phyloP scores from a whole-genome alignment of 257 asterid species.

The Nicotiana tabacum region DNA sequence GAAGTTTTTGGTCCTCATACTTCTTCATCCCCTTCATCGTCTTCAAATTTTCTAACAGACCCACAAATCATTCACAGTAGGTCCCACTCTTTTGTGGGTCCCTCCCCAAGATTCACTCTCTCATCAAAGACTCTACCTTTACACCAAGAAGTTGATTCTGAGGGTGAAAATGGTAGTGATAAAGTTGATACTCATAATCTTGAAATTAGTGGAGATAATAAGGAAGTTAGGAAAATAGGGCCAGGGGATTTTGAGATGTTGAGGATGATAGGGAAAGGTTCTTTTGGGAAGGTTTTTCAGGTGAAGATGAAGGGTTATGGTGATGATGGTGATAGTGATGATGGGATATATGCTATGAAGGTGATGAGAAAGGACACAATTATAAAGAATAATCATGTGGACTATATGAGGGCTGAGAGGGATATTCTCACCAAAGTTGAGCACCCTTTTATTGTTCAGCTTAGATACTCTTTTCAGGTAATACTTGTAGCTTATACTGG shows the following conservation, averaged over 20 bases:
- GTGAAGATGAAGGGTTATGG: slow-evolving; percentile 52
- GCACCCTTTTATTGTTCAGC: slow-evolving; percentile 87
- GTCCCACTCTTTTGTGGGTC: slow-evolving; percentile 88
- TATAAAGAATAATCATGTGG: slow-evolving; percentile 88
- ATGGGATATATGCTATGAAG: slow-evolving; percentile 87
- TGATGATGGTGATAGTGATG: slow-evolving; percentile 20
- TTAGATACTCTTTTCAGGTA: slow-evolving; percentile 85
- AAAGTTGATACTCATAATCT: slow-evolving; percentile 8
- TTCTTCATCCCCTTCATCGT: slow-evolving; percentile 43
- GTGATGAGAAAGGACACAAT: slow-evolving; percentile 87
- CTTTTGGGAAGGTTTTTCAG: slow-evolving; percentile 94
- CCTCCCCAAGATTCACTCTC: slow-evolving; percentile 80
- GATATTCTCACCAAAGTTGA: slow-evolving; percentile 88
- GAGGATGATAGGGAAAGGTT: slow-evolving; percentile 89
- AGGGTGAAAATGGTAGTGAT: slow-evolving; percentile 35
- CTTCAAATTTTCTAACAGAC: slow-evolving; percentile 51
- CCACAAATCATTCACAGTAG: slow-evolving; percentile 69
- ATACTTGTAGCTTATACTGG: background rate
- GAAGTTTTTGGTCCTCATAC: slow-evolving; percentile 58
- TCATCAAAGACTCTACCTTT: slow-evolving; percentile 46
- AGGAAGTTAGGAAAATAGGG: slow-evolving; percentile 36
- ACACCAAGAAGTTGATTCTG: slow-evolving; percentile 49
- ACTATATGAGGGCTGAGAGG: slow-evolving; percentile 89
- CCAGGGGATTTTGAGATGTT: slow-evolving; percentile 77
- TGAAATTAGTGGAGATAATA: slow-evolving; percentile 6